Base-by-base conservation (phyloP, 331 rosid species). In the Malus hybrid region DNA sequence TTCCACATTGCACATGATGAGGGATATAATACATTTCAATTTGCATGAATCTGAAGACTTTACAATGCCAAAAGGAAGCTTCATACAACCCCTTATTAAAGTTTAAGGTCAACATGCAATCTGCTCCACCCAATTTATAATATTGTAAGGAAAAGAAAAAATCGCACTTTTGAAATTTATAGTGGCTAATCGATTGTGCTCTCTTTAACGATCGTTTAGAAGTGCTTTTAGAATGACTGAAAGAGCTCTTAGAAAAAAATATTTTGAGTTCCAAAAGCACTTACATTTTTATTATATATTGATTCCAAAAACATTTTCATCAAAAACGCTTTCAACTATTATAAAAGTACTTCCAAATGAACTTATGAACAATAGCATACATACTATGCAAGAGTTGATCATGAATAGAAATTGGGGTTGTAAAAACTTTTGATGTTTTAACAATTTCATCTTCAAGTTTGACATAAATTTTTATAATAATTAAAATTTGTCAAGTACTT, bases 201-300 rank as follows among this genome's bases (percentile, higher is more conserved):
- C 3, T 50, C 9, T 50, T 50, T 50, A 50, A 50, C 2, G 0
- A 50, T 50, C 0, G 0, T 39, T 39, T 39, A 9, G 1, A 39
- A 39, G 46, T 39, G 3, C 0, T 39, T 39, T 39, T 39, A 39
- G 0, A 39, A 39, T 39, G 1, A 39, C 10, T 9, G 4, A 39
- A 39, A 9, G 4, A 0, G 1, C 0, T 39, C 0, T 39, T 9
- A 9, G 24, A 0, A 39, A 39, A 39, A 39, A 39, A 39, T 9
- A 39, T 39, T 36, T 36, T 39, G 12, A 0, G 1, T 39, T 39
- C 1, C 12, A 39, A 39, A 39, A 39, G 46, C 12, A 39, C 4
- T 39, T 39, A 39, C 4, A 39, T 3, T 39, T 39, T 39, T 39
- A 39, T 3, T 9, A 2, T 0, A 39, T 9, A 36, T 36, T 36